A percentile compares a stretch with the other conserved stretches of the same genome.
phyloP scores from a whole-genome alignment of 495 filamentous ascomycete genomes.

The Letharia lupina region DNA sequence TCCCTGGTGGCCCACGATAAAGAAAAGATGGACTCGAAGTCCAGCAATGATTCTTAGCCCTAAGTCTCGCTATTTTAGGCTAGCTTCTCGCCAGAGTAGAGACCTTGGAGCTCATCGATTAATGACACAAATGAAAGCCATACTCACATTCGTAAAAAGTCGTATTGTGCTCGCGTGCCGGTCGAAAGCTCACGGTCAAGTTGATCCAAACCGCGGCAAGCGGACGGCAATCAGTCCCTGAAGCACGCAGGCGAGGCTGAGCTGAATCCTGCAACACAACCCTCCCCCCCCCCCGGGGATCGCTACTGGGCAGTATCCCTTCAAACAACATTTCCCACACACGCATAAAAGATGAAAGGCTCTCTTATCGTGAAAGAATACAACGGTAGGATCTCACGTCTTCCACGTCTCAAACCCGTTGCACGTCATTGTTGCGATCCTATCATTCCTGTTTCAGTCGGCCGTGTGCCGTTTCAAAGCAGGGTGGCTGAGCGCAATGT shows the following conservation, averaged over 20 bases:
- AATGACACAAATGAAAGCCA: neutral
- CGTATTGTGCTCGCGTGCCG: no score
- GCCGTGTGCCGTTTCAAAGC: neutral
- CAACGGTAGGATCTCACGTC: neutral
- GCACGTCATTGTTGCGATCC: conserved; percentile 1
- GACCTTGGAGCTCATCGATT: no score
- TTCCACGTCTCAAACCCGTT: neutral
- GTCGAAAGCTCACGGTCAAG: no score
- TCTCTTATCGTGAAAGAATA: neutral
- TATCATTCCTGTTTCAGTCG: neutral
- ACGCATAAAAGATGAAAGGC: neutral
- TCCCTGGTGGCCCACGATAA: neutral
- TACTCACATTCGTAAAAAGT: no score
- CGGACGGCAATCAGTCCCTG: neutral
- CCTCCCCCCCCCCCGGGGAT: neutral
- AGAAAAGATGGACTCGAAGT: neutral
- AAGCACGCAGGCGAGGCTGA: neutral
- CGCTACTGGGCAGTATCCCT: neutral
- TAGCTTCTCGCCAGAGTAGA: neutral
- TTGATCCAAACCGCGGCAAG: no score
- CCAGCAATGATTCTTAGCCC: neutral
- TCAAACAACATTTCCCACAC: neutral
- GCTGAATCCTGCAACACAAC: neutral
- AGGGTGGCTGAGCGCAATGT: neutral
- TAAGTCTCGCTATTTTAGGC: neutral